These are phyloP conservation scores for Darksidea phi DNA, from an alignment of 495 filamentous ascomycete genomes.

Conservation along the genomic window DNA sequence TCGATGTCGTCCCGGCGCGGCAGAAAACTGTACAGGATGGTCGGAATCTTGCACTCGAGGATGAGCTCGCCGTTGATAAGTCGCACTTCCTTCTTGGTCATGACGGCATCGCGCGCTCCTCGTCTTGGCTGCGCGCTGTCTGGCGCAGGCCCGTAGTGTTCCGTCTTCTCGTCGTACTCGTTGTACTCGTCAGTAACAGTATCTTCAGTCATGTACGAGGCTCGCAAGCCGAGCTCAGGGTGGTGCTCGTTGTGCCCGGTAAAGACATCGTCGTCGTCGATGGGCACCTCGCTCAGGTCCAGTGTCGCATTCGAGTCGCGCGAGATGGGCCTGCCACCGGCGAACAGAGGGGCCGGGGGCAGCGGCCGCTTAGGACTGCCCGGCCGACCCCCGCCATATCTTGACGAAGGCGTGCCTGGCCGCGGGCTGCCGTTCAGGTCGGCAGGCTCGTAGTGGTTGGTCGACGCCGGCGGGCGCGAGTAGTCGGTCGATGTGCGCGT, in stretches of 20 bases:
- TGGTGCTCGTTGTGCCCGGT: conserved; percentile 46
- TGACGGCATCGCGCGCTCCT: conserved; percentile 78
- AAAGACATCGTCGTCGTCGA: conserved; percentile 74
- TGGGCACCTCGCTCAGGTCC: conserved; percentile 54
- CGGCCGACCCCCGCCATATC: conserved; percentile 62
- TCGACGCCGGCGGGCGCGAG: conserved; percentile 64
- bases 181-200: conserved; percentile 60
- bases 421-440: conserved; percentile 87
- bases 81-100: conserved; percentile 89
- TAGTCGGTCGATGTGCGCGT: conserved; percentile 64
- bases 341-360: conserved; percentile 88
- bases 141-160: conserved; percentile 86
- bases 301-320: conserved; percentile 52
- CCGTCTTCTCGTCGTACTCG: conserved; percentile 42
- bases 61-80: conserved; percentile 97
- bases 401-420: conserved; percentile 84
- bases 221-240: conserved; percentile 53
- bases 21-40: conserved; percentile 92
- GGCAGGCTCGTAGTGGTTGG: conserved; percentile 73
- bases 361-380: conserved; percentile 82
- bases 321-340: conserved; percentile 46
- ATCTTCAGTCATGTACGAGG: conserved; percentile 67
- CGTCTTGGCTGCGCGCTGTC: conserved; percentile 78
- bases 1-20: conserved; percentile 89
- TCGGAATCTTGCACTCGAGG: conserved; percentile 97